Conservation (phyloP, 495 filamentous ascomycete species). For the Thozetella sp. region DNA sequence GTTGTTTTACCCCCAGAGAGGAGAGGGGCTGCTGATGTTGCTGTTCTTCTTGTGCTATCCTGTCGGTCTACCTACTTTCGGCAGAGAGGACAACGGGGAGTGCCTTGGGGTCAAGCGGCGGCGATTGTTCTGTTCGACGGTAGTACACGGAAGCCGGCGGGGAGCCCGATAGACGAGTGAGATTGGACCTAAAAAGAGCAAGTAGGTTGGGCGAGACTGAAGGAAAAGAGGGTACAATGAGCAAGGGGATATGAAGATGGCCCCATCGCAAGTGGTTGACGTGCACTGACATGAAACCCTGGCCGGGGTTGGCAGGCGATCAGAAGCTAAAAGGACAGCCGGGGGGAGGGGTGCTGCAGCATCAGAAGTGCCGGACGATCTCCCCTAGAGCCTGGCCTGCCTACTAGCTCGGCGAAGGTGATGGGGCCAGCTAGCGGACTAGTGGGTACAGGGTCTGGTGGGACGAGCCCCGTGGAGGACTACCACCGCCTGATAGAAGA, state of each 20-base stretch:
- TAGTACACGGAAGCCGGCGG: too few relatives aligned
- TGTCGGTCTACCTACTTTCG: too few relatives aligned
- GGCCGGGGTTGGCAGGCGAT: conserved; percentile 1
- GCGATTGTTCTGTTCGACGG: too few relatives aligned
- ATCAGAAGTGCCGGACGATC: not conserved
- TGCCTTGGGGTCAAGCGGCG: too few relatives aligned
- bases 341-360: not conserved
- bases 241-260: not conserved
- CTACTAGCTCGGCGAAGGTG: not conserved
- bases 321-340: not conserved
- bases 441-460: not conserved
- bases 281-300: conserved; percentile 3
- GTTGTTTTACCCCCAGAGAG: too few relatives aligned
- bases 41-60: too few relatives aligned
- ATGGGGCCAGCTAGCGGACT: not conserved
- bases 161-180: too few relatives aligned
- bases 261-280: not conserved
- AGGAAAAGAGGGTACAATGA: not conserved
- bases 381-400: not conserved
- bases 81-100: too few relatives aligned
- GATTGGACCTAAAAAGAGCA: not conserved
- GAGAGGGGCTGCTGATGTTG: too few relatives aligned
- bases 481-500: too few relatives aligned
- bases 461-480: too few relatives aligned
- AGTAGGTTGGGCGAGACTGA: not conserved